Evolutionary conservation across 2,329 filamentous ascomycete species (phyloP).

Genomic region (Graphium sp.): DNA sequence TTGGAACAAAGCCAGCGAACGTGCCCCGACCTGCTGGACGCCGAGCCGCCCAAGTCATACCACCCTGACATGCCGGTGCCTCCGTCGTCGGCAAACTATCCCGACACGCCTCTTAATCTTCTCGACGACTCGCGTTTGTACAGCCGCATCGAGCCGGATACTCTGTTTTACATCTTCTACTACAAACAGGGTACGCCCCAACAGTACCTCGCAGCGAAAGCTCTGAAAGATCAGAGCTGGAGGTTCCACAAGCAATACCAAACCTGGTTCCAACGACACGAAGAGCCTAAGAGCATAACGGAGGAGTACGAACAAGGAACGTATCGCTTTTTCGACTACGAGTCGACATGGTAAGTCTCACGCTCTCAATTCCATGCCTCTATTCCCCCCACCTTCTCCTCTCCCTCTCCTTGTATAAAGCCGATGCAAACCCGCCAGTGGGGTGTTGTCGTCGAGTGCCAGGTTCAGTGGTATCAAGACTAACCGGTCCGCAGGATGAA

Average conservation of each 20-base stretch:
- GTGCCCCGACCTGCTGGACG: slow-evolving; percentile 60
- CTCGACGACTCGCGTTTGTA: slow-evolving; percentile 87
- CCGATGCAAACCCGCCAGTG: slow-evolving; percentile 11
- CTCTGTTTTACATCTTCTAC: slow-evolving; percentile 97
- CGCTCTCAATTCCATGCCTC: background rate
- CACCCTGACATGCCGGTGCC: slow-evolving; percentile 67
- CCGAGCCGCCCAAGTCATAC: slow-evolving; percentile 71
- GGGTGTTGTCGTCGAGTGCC: background rate
- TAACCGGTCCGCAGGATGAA: slow-evolving; percentile 62
- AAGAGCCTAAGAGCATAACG: slow-evolving; percentile 96
- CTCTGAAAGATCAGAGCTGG: slow-evolving; percentile 97
- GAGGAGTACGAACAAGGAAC: slow-evolving; percentile 98
- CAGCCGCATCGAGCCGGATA: slow-evolving; percentile 80
- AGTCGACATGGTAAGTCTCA: slow-evolving; percentile 78
- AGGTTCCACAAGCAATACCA: slow-evolving; percentile 99
- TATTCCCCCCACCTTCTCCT: background rate
- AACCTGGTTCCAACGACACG: slow-evolving; percentile 97
- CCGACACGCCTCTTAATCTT: slow-evolving; percentile 78
- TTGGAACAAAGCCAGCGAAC: slow-evolving; percentile 58
- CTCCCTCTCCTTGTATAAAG: background rate
- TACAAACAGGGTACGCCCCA: slow-evolving; percentile 94
- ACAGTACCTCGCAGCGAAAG: slow-evolving; percentile 87
- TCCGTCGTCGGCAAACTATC: slow-evolving; percentile 64
- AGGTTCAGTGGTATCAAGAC: slow-evolving; percentile 4
- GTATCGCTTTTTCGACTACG: slow-evolving; percentile 98